Evolutionary conservation across 208 protist genomes (phyloP).

Genomic region (Crithidia fasciculata): DNA sequence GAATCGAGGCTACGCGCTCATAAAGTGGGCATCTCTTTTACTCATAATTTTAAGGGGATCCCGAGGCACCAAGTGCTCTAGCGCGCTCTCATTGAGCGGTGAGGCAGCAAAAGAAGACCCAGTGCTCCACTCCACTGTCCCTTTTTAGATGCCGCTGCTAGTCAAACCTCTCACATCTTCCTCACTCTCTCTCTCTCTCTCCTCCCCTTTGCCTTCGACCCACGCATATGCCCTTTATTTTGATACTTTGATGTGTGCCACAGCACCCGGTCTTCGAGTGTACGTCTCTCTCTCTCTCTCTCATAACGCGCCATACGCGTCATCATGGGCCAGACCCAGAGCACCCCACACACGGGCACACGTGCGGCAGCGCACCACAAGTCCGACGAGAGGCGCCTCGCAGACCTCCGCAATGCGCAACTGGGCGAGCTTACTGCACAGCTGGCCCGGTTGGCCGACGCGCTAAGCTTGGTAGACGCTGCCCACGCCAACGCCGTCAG

Average conservation of each 20-base stretch:
- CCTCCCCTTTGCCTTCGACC: slow-evolving; percentile 13
- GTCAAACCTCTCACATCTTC: neutral
- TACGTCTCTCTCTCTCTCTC: slow-evolving; percentile 9
- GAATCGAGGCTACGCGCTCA: no score
- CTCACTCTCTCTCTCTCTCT: slow-evolving; percentile 7
- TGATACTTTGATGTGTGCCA: no score
- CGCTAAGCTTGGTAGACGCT: slow-evolving; percentile 1
- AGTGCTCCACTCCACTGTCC: no score
- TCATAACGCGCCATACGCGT: neutral
- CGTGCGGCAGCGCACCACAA: neutral
- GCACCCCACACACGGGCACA: neutral
- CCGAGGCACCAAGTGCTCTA: no score
- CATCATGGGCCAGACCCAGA: slow-evolving; percentile 19
- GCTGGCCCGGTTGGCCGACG: slow-evolving; percentile 4
- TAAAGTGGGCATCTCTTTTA: no score
- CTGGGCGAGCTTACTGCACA: neutral
- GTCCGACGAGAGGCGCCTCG: neutral
- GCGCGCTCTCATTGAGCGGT: no score
- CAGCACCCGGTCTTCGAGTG: neutral
- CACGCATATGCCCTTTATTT: neutral
- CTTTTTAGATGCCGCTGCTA: no score
- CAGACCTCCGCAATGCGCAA: slow-evolving; percentile 2
- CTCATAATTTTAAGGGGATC: no score
- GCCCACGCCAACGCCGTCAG: neutral
- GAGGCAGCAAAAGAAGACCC: no score